Percentiles rank a stretch among this genome's conserved stretches.
phyloP scores from a whole-genome alignment of 768 basidiomycete genomes.

The Guyanaporus albipodus region DNA sequence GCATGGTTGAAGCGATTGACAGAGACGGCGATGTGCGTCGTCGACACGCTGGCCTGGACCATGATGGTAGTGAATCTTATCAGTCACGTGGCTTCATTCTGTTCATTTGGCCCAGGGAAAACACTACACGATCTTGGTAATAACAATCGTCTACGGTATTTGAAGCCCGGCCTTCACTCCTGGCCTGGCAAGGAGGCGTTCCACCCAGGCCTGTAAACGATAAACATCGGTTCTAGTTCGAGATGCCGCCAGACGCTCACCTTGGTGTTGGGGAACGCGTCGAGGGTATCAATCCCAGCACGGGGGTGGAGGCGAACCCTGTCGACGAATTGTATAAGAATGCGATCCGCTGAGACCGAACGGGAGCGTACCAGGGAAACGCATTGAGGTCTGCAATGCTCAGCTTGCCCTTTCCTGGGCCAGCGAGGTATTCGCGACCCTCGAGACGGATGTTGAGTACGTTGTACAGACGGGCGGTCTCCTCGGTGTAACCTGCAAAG shows the following conservation, averaged over 20 bases:
- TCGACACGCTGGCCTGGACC: conserved; percentile 13
- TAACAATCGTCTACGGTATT: conserved; percentile 6
- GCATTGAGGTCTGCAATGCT: conserved; percentile 72
- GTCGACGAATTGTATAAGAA: not conserved
- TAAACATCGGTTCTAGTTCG: not conserved
- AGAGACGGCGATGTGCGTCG: conserved; percentile 45
- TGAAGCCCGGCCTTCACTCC: conserved; percentile 23
- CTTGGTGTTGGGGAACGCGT: conserved; percentile 63
- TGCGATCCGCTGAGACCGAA: not conserved
- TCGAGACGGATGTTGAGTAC: conserved; percentile 78
- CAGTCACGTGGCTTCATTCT: conserved; percentile 11
- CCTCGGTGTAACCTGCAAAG: conserved; percentile 64
- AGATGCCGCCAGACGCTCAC: conserved; percentile 23
- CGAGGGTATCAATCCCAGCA: conserved; percentile 52
- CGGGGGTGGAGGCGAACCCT: conserved; percentile 53
- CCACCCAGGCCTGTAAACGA: conserved; percentile 26
- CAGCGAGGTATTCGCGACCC: conserved; percentile 74
- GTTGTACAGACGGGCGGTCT: conserved; percentile 79
- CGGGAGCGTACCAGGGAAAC: conserved; percentile 49
- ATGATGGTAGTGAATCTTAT: conserved; percentile 16
- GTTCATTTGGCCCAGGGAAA: no score
- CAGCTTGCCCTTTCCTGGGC: conserved; percentile 64
- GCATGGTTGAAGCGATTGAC: conserved; percentile 43
- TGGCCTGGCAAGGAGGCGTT: conserved; percentile 23
- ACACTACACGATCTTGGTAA: no score